phyloP scores from a whole-genome alignment of 1,284 basidiomycete species.

The Gymnopus androsaceus region DNA sequence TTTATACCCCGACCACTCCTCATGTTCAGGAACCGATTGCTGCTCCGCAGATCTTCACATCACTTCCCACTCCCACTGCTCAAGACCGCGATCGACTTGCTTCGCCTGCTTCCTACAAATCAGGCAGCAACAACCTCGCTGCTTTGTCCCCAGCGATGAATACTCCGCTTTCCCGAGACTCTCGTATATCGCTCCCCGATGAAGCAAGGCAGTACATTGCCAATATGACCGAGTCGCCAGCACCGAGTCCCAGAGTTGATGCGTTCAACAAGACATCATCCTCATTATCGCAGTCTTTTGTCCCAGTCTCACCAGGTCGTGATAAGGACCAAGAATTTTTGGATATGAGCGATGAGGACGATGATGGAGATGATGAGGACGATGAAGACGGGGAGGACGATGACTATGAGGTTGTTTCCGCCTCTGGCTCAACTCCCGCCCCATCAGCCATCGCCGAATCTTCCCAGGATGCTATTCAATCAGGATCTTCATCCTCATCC shows the following conservation, averaged over 20 bases:
- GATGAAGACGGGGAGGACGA: conserved; percentile 24
- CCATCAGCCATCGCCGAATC: background rate
- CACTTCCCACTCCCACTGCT: conserved; percentile 8
- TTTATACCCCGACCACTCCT: conserved; percentile 15
- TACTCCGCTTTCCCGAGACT: conserved; percentile 48
- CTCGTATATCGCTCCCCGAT: conserved; percentile 68
- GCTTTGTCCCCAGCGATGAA: conserved; percentile 9
- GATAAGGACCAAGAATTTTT: conserved; percentile 53
- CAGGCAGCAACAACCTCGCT: conserved; percentile 17
- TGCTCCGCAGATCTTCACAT: conserved; percentile 12
- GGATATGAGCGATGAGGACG: conserved; percentile 50
- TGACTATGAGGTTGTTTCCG: conserved; percentile 24
- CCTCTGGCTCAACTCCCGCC: background rate
- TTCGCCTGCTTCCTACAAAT: conserved; percentile 5
- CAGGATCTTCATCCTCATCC: conserved; percentile 4
- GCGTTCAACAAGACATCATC: conserved; percentile 25
- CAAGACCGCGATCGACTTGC: background rate
- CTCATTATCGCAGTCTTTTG: conserved; percentile 6
- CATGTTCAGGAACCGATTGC: background rate
- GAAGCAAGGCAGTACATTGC: conserved; percentile 72
- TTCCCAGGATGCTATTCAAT: background rate
- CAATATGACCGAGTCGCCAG: conserved; percentile 63
- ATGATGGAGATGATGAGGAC: conserved; percentile 21
- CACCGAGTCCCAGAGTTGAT: conserved; percentile 51
- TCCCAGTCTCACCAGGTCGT: conserved; percentile 13